A percentile compares a stretch with the other conserved stretches of the same genome.
Conservation (phyloP, 2,329 filamentous ascomycete genomes). For the Pyrenochaeta sp. region DNA sequence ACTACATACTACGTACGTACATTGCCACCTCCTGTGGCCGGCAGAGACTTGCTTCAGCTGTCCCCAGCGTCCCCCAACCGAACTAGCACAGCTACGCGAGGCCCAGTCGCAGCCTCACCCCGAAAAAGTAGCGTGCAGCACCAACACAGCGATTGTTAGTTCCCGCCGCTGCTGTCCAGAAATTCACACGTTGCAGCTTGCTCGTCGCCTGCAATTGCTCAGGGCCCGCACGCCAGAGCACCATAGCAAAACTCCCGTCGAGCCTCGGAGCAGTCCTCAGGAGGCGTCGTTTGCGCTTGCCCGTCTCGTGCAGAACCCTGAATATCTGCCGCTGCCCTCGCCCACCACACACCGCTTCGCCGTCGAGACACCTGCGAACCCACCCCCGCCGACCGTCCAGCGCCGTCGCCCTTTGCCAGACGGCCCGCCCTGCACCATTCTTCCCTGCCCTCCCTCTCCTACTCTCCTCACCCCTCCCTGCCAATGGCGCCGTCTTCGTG, state of each 20-base stretch:
- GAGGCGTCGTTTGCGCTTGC: conserved; percentile 32
- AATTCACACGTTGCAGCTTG: conserved; percentile 6
- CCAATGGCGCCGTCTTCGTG: too few relatives aligned
- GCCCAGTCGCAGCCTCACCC: conserved; percentile 18
- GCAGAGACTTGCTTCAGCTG: conserved; percentile 3
- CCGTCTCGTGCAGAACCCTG: conserved; percentile 34
- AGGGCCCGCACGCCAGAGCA: conserved; percentile 6
- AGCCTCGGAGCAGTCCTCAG: conserved; percentile 7
- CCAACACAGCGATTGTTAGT: conserved; percentile 25
- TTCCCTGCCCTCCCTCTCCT: conserved; percentile 21
- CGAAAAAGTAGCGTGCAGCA: conserved; percentile 26
- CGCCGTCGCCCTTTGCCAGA: too few relatives aligned
- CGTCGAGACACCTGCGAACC: conserved; percentile 33
- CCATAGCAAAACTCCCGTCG: too few relatives aligned
- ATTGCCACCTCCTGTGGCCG: conserved; percentile 22
- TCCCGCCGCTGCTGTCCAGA: conserved; percentile 33
- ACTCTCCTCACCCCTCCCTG: too few relatives aligned
- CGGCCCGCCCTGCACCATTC: conserved; percentile 17
- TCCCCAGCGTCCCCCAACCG: conserved; percentile 15
- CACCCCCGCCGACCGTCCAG: conserved; percentile 27
- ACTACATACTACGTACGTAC: too few relatives aligned
- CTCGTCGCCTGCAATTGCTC: conserved; percentile 7
- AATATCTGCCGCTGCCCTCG: too few relatives aligned
- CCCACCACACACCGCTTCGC: conserved; percentile 43
- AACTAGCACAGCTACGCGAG: conserved; percentile 28